Evolutionary conservation across 169 alveolate genomes (phyloP).

Genomic region (Eimeria praecox): DNA sequence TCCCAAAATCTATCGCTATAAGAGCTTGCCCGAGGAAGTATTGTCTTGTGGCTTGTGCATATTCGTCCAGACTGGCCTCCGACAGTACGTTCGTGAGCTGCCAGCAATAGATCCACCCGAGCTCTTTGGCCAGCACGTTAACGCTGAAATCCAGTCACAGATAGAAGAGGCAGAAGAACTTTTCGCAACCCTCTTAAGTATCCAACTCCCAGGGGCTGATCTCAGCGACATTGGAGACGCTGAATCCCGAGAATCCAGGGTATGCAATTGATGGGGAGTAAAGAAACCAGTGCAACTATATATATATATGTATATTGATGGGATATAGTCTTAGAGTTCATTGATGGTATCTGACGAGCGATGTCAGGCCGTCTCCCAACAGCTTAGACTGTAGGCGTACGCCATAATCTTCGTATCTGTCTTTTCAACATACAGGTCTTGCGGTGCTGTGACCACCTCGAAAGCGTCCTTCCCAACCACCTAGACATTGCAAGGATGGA

Average conservation of each 20-base stretch:
- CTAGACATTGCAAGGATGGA: conserved; percentile 91
- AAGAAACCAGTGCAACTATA: background rate
- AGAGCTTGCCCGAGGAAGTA: background rate
- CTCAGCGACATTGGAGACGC: conserved; percentile 87
- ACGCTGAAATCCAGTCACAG: conserved; percentile 95
- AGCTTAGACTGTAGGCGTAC: background rate
- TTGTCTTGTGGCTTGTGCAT: background rate
- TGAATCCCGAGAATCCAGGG: conserved; percentile 63
- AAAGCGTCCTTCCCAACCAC: conserved; percentile 91
- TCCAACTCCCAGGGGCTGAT: conserved; percentile 90
- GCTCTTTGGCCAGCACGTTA: conserved; percentile 96
- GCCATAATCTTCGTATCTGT: background rate
- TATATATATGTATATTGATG: no score
- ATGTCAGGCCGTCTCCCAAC: background rate
- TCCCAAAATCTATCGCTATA: background rate
- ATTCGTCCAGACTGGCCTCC: conserved; percentile 64
- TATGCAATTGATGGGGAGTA: background rate
- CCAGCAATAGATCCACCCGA: conserved; percentile 93
- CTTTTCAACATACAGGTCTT: conserved; percentile 14
- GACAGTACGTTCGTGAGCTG: conserved; percentile 78
- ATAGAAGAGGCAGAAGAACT: conserved; percentile 92
- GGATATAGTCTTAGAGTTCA: background rate
- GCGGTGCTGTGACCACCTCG: conserved; percentile 78
- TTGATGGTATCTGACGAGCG: background rate
- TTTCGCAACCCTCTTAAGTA: conserved; percentile 89